A percentile compares a stretch with the other conserved stretches of the same genome.
Conservation (phyloP, 129 eudicot genomes). For the Lonicera japonica region DNA sequence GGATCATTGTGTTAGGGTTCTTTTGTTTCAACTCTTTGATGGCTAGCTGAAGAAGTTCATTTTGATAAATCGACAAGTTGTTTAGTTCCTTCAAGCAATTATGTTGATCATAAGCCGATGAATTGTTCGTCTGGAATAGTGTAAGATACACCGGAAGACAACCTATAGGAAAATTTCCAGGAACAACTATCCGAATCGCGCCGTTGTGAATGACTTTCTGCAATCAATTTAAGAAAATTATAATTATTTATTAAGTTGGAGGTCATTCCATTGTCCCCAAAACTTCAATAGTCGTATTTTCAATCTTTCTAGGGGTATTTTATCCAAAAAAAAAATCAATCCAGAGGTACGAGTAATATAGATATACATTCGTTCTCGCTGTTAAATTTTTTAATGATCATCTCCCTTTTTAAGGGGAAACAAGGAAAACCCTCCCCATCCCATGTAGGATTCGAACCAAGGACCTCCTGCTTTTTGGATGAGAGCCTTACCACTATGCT, state of each 20-base stretch:
- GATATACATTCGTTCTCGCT: no score
- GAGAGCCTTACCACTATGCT: no score
- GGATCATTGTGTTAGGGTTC: neutral
- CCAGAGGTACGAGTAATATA: no score
- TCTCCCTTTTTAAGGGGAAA: no score
- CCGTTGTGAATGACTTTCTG: slow-evolving; percentile 10
- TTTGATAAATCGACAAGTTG: slow-evolving; percentile 5
- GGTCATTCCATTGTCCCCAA: no score
- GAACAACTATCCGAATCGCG: slow-evolving; percentile 11
- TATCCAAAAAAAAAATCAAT: no score
- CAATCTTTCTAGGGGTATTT: no score
- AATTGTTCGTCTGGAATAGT: slow-evolving; percentile 1
- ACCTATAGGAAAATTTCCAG: slow-evolving; percentile 17
- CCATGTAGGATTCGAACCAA: no score
- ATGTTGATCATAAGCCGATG: slow-evolving; percentile 6
- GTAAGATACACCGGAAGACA: slow-evolving; percentile 5
- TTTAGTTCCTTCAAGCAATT: slow-evolving; percentile 3
- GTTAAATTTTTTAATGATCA: no score
- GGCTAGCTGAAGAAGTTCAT: slow-evolving; percentile 4
- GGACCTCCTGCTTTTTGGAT: no score
- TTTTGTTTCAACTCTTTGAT: neutral
- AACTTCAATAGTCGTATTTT: no score
- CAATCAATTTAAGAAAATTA: neutral
- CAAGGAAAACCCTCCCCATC: no score
- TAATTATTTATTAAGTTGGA: neutral